Percentiles rank a stretch among this genome's conserved stretches.
phyloP scores from a whole-genome alignment of 73 alveolate genomes.

The Diophrys sp. region DNA sequence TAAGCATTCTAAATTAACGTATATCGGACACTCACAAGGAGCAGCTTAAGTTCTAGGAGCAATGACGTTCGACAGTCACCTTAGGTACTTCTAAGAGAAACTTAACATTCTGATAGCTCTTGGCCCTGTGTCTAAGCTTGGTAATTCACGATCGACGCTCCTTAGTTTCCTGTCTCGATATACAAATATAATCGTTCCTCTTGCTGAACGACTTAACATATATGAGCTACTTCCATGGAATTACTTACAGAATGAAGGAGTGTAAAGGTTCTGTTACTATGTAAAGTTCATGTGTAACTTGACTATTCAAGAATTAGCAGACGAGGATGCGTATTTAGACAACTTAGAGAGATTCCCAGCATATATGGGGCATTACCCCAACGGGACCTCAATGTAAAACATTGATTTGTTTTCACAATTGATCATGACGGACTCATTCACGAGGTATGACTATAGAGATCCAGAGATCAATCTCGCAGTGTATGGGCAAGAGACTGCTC shows the following conservation, averaged over 20 bases:
- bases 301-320: no score
- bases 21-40: conserved; percentile 86
- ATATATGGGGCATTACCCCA: conserved; percentile 80
- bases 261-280: no score
- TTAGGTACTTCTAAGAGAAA: conserved; percentile 53
- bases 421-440: conserved; percentile 6
- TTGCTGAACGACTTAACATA: no score
- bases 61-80: conserved; percentile 53
- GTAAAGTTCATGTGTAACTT: no score
- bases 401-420: conserved; percentile 16
- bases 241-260: no score
- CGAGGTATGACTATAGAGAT: conserved; percentile 40
- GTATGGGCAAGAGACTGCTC: conserved; percentile 69
- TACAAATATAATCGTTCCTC: no score
- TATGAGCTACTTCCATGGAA: no score
- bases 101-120: conserved; percentile 67
- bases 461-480: conserved; percentile 13
- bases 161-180: no score
- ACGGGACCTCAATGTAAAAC: conserved; percentile 26
- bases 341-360: conserved; percentile 31
- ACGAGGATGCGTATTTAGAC: conserved; percentile 22
- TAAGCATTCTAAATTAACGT: conserved; percentile 55
- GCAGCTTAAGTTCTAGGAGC: conserved; percentile 66
- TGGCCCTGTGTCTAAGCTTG: conserved; percentile 76
- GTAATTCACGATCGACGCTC: no score